These are phyloP conservation scores for Mortierella sp. DNA, from an alignment of 371 early-diverging fungal species.

Conservation along the genomic window DNA sequence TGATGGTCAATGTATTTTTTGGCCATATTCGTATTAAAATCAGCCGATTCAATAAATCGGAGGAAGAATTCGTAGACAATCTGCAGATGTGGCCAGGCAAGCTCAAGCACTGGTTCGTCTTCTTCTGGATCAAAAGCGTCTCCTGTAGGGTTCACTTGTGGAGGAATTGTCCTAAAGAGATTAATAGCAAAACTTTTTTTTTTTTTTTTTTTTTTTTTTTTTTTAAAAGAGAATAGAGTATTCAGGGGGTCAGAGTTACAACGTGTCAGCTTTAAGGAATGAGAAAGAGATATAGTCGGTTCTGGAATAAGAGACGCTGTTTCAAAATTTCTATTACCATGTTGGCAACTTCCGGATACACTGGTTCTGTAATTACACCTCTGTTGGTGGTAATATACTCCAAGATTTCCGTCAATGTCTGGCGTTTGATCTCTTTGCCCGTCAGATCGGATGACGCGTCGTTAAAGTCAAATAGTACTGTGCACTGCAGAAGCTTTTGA, in stretches of 20 bases:
- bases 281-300: no score
- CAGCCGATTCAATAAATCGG: conserved; percentile 95
- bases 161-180: conserved; percentile 94
- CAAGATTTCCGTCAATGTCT: conserved; percentile 88
- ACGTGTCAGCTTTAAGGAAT: no score
- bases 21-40: conserved; percentile 95
- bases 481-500: conserved; percentile 90
- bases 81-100: conserved; percentile 97
- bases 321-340: no score
- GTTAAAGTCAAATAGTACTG: conserved; percentile 93
- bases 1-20: conserved; percentile 95
- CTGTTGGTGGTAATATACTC: conserved; percentile 90
- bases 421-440: conserved; percentile 95
- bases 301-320: no score
- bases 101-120: conserved; percentile 95
- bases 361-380: conserved; percentile 83
- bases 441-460: conserved; percentile 87
- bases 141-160: conserved; percentile 88
- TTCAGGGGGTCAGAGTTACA: no score
- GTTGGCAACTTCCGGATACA: conserved; percentile 89
- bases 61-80: conserved; percentile 97
- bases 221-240: conserved; percentile 48
- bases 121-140: conserved; percentile 98
- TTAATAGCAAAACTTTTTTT: conserved; percentile 91
- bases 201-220: no score